phyloP scores from a whole-genome alignment of 495 filamentous ascomycete genomes.

The Daldinia caldariorum region DNA sequence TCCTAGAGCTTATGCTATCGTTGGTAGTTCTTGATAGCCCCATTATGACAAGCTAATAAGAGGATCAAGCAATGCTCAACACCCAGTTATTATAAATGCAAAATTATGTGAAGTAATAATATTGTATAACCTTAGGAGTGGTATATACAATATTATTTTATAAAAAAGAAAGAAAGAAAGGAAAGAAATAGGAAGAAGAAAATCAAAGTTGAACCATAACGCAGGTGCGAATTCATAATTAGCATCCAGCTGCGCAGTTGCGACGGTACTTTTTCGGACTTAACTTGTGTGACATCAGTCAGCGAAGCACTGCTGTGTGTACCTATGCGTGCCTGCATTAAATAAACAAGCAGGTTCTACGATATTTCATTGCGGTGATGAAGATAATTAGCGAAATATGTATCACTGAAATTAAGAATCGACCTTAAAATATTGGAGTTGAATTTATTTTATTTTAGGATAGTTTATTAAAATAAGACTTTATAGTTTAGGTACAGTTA shows the following conservation, averaged over 20 bases:
- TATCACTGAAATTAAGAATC: no score
- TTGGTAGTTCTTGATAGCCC: neutral
- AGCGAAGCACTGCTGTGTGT: neutral
- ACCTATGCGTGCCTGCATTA: no score
- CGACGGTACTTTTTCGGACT: slow-evolving; percentile 5
- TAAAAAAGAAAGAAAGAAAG: no score
- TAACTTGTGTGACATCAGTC: slow-evolving; percentile 1
- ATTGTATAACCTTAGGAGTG: neutral
- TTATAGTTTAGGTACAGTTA: no score
- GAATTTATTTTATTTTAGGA: no score
- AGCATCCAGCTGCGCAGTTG: slow-evolving; percentile 15
- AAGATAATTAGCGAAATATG: neutral
- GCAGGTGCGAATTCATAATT: slow-evolving; percentile 1
- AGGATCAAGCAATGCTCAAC: neutral
- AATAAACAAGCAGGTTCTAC: no score
- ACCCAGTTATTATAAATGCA: neutral
- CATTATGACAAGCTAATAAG: neutral
- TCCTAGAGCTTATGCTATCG: neutral
- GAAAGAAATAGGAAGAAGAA: no score
- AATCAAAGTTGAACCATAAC: neutral
- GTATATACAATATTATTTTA: neutral
- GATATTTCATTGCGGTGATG: neutral
- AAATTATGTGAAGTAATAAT: neutral
- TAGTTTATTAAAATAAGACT: no score
- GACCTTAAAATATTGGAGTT: no score